Conservation (phyloP, 2,329 filamentous ascomycete genomes). For the Fusarium albidum region DNA sequence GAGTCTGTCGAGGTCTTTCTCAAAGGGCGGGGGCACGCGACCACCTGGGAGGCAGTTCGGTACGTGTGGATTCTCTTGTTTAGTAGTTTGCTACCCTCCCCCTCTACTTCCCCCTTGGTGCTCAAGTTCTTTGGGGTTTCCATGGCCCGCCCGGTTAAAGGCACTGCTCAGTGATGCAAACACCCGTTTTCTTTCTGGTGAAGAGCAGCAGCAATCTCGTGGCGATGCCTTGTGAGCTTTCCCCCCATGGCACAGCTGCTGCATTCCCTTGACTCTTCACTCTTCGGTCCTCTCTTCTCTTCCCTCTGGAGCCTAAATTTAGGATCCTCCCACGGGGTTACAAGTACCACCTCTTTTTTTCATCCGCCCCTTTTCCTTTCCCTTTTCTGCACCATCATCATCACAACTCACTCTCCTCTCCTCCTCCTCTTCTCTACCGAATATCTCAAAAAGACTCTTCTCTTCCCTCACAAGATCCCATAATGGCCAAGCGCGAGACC, state of each 20-base stretch:
- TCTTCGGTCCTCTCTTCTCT: neutral
- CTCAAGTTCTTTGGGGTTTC: neutral
- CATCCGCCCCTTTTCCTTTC: slow-evolving; percentile 4
- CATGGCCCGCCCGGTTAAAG: neutral
- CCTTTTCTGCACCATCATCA: slow-evolving; percentile 4
- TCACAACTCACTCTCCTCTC: neutral
- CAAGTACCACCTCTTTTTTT: slow-evolving; percentile 7
- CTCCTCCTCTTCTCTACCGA: neutral
- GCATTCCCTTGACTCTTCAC: neutral
- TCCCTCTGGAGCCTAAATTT: slow-evolving; percentile 2
- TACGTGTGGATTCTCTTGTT: slow-evolving; percentile 39
- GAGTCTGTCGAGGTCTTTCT: slow-evolving; percentile 46
- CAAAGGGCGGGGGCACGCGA: slow-evolving; percentile 42
- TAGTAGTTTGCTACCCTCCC: slow-evolving; percentile 10
- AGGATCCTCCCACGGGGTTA: neutral
- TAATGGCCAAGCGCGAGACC: slow-evolving; percentile 42
- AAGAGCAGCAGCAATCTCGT: too few species aligned
- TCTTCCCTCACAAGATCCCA: neutral
- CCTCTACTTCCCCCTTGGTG: slow-evolving; percentile 1
- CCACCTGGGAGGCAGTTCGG: slow-evolving; percentile 57
- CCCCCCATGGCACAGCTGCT: neutral
- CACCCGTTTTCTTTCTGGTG: neutral
- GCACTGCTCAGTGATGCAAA: slow-evolving; percentile 5
- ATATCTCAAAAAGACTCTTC: neutral
- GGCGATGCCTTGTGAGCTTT: too few species aligned